Evolutionary conservation across 2,329 filamentous ascomycete genomes (phyloP), one percentile per base, ranked within the genome.

Genomic region (Alternaria viburni): DNA sequence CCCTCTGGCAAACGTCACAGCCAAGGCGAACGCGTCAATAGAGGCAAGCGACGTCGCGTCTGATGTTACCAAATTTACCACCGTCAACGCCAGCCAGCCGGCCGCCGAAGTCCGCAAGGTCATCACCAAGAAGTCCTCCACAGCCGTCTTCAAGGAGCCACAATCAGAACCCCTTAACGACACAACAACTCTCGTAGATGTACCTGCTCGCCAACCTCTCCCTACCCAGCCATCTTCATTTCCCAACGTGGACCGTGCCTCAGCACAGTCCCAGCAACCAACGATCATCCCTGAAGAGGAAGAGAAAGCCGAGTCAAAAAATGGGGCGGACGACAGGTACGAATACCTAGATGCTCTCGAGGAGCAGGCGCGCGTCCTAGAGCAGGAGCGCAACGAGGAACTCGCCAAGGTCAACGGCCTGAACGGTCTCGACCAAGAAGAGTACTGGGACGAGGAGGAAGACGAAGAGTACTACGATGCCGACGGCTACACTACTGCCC

Each of bases 381-480:
- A 81, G 55, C 73, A 76, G 46, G 77, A 79, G 41, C 75, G 76
- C 56, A 77, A 78, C 59, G 77, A 79, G 1, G 75, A 79, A 57
- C 61, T 80, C 30, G 74, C 76, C 45, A 73, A 80, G 63, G 41
- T 70, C 3, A 64, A 67, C 15, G 61, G 45, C 13, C 47, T 69
- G n/a, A 57, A 55, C 17, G 62, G 57, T 25, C 69, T 74, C 8
- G 88, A 90, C 68, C 80, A 85, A 0, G 90, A 93, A 70, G 91
- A 93, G 76, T 91, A 90, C 71, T 93, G 90, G 90, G 90, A 92
- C 15, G 77, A 85, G 23, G 86, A 89, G 15, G 91, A 93, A 17
- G 90, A 91, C 15, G 90, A 95, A 25, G 91, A 91, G 44, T 92
- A 93, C 66, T 88, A 88, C 64, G 88, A 89, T 55, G 87, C 89